Conservation (phyloP, 176 grass and related monocot species). For the Phyllostachys edulis region DNA sequence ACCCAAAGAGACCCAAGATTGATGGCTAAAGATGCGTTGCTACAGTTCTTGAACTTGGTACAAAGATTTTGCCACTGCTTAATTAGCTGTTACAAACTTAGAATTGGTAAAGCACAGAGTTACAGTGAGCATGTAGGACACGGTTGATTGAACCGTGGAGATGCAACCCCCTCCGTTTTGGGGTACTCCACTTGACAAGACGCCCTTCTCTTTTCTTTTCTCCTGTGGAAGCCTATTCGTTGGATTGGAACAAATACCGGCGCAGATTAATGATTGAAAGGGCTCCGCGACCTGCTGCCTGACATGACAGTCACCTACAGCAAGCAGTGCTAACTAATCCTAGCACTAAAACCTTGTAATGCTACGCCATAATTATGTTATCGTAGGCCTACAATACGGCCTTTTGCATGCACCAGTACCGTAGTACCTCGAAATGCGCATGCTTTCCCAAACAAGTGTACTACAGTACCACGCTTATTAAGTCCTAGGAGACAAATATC, state of each 20-base stretch:
- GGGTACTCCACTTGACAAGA: background rate
- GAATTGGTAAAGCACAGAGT: too few species aligned
- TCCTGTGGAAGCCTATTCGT: background rate
- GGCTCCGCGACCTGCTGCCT: background rate
- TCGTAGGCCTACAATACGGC: background rate
- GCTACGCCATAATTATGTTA: background rate
- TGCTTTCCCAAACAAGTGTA: background rate
- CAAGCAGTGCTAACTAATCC: background rate
- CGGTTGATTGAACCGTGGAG: too few species aligned
- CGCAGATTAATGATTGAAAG: slow-evolving; percentile 1
- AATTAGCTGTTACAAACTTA: too few species aligned
- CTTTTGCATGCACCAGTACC: background rate
- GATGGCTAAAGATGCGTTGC: too few species aligned
- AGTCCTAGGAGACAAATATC: background rate
- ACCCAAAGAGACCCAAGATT: too few species aligned
- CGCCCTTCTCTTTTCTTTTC: background rate
- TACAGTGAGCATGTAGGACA: too few species aligned
- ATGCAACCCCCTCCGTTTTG: too few species aligned
- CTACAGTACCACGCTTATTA: background rate
- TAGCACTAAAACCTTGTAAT: background rate
- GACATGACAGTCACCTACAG: background rate
- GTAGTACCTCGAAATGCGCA: background rate
- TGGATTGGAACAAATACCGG: background rate
- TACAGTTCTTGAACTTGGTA: too few species aligned
- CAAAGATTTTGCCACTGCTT: too few species aligned